Evolutionary conservation across 345 rosid species (phyloP).

Genomic region (Cardamine occulta): DNA sequence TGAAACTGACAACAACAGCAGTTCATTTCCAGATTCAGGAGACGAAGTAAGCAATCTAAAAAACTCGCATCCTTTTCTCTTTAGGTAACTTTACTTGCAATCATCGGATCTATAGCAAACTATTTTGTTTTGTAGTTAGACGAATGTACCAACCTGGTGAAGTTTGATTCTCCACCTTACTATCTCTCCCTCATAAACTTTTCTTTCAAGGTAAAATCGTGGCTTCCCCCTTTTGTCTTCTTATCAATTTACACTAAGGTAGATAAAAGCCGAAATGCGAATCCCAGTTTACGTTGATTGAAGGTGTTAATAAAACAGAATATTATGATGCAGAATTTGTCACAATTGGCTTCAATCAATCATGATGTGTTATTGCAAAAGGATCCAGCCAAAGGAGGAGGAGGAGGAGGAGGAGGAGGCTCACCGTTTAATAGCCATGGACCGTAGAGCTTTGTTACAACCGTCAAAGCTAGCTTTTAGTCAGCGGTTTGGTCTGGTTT

Average conservation of each 20-base stretch:
- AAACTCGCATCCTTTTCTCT: not conserved
- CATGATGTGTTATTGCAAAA: slow-evolving; percentile 74
- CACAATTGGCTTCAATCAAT: slow-evolving; percentile 80
- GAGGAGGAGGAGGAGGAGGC: slow-evolving; percentile 38
- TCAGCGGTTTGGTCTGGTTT: slow-evolving; percentile 1
- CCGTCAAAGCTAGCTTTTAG: slow-evolving; percentile 33
- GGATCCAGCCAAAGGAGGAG: slow-evolving; percentile 55
- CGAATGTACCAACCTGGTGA: slow-evolving; percentile 64
- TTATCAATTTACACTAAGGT: not conserved
- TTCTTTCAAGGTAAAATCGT: slow-evolving; percentile 72
- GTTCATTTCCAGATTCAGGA: slow-evolving; percentile 52
- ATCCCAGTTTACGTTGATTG: not conserved
- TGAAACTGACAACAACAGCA: slow-evolving; percentile 43
- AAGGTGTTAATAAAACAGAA: not conserved
- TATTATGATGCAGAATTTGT: slow-evolving; percentile 63
- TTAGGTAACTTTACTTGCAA: not conserved
- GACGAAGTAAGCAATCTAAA: slow-evolving; percentile 56
- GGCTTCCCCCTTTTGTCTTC: not conserved
- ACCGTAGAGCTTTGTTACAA: slow-evolving; percentile 41
- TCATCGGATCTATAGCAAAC: slow-evolving; percentile 3
- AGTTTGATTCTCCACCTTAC: slow-evolving; percentile 59
- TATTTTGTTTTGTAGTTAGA: slow-evolving; percentile 51
- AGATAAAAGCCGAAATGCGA: not conserved
- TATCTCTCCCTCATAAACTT: slow-evolving; percentile 69
- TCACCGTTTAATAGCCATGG: slow-evolving; percentile 55